phyloP scores from a whole-genome alignment of 2,329 filamentous ascomycete species.

The Penicillium griseofulvum region DNA sequence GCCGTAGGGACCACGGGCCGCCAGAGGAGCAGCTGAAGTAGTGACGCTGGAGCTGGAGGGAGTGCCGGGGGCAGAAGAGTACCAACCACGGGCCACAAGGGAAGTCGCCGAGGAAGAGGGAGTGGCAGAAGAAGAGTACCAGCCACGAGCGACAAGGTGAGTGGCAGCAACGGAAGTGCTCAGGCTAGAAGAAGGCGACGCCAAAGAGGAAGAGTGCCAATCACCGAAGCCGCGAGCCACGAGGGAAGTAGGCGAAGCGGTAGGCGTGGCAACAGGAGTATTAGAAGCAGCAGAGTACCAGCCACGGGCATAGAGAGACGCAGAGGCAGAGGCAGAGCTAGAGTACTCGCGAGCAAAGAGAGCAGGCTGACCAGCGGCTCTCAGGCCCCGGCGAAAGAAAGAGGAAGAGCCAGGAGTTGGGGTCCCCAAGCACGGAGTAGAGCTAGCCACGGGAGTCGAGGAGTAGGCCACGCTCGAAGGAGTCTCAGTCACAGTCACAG shows the following conservation, averaged over 20 bases:
- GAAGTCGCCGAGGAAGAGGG: not conserved
- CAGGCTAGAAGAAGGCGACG: not conserved
- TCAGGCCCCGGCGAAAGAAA: conserved; percentile 22
- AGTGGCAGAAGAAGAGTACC: conserved; percentile 1
- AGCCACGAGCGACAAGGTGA: conserved; percentile 10
- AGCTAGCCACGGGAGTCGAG: conserved; percentile 11
- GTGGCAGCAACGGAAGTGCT: conserved; percentile 1
- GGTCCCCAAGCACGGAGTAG: conserved; percentile 10
- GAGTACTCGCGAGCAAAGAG: conserved; percentile 9
- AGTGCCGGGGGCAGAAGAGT: not conserved
- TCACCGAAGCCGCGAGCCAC: conserved; percentile 13
- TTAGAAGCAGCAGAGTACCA: conserved; percentile 10
- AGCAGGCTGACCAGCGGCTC: conserved; percentile 18
- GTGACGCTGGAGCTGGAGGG: not conserved
- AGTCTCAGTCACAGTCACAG: conserved; percentile 21
- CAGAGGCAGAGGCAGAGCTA: conserved; percentile 1
- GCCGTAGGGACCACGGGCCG: conserved; percentile 3
- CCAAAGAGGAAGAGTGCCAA: conserved; percentile 2
- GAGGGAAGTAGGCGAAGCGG: conserved; percentile 6
- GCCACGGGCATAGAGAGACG: conserved; percentile 3
- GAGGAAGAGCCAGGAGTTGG: conserved; percentile 2
- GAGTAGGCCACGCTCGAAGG: conserved; percentile 10
- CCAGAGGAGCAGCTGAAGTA: conserved; percentile 6
- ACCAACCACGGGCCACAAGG: not conserved
- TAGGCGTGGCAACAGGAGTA: not conserved